Evolutionary conservation across 2,329 filamentous ascomycete genomes (phyloP).

Genomic region (Alternaria dauci): DNA sequence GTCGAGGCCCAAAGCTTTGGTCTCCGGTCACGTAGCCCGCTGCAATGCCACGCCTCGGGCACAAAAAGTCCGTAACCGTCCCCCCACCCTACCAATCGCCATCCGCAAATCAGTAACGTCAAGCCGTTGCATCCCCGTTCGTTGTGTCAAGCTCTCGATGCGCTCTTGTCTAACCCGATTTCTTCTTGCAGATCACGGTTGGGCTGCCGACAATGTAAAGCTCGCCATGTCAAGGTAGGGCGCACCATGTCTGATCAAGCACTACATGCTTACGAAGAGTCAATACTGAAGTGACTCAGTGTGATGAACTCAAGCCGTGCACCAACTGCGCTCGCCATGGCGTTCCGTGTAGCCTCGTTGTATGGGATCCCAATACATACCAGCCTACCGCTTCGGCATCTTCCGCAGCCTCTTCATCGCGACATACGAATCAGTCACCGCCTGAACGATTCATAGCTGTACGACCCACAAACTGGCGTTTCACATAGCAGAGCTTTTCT

Average conservation of each 20-base stretch:
- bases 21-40: constrained; percentile 11
- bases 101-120: constrained; percentile 5
- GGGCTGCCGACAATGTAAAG: constrained; percentile 50
- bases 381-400: constrained; percentile 22
- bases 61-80: constrained; percentile 45
- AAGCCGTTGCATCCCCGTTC: background rate
- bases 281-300: constrained; percentile 37
- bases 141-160: background rate
- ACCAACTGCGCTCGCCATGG: constrained; percentile 50
- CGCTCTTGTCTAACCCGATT: constrained; percentile 3
- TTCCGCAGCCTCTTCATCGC: constrained; percentile 19
- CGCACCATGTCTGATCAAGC: background rate
- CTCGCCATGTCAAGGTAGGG: constrained; percentile 50
- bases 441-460: constrained; percentile 28
- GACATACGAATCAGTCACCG: constrained; percentile 22
- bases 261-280: constrained; percentile 9
- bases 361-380: constrained; percentile 32
- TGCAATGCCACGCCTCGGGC: constrained; percentile 48
- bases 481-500: constrained; percentile 1
- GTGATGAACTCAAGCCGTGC: constrained; percentile 51
- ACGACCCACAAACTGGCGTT: constrained; percentile 9
- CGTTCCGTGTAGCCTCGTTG: constrained; percentile 47
- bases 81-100: constrained; percentile 14
- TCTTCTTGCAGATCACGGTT: constrained; percentile 27
- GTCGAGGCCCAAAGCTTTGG: constrained; percentile 18